phyloP scores from a whole-genome alignment of 176 grass and related monocot genomes.

The Coix lacrymajobi region DNA sequence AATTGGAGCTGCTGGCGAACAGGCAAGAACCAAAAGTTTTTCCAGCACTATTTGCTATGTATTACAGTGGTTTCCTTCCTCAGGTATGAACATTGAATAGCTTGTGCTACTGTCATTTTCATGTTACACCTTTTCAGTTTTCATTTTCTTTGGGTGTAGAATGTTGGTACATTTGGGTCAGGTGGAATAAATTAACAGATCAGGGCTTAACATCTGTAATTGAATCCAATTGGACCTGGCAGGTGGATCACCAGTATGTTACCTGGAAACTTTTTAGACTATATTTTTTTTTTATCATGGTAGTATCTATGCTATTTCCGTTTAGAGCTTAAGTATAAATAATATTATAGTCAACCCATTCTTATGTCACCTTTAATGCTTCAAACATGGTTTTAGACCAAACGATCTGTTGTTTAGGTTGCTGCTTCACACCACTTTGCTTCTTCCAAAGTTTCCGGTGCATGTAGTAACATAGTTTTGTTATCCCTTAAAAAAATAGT shows the following conservation, averaged over 20 bases:
- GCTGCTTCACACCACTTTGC: no score
- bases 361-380: neutral
- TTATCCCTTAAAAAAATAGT: neutral
- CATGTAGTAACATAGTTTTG: no score
- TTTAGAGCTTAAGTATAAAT: no score
- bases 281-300: no score
- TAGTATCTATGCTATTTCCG: neutral
- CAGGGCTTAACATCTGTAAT: slow-evolving; percentile 73
- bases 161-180: slow-evolving; percentile 93
- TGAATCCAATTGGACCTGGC: slow-evolving; percentile 79
- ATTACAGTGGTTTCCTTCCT: no score
- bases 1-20: no score
- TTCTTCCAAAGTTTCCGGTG: no score
- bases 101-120: neutral
- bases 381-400: no score
- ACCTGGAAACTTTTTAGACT: neutral
- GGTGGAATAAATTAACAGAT: slow-evolving; percentile 64
- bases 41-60: no score
- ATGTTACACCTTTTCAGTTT: slow-evolving; percentile 23
- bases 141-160: slow-evolving; percentile 42
- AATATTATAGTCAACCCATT: no score
- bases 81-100: neutral
- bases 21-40: no score
- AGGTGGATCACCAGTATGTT: slow-evolving; percentile 87
- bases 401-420: no score